Base-by-base conservation (phyloP, 2,329 filamentous ascomycete genomes). In the Neonectria ditissima region DNA sequence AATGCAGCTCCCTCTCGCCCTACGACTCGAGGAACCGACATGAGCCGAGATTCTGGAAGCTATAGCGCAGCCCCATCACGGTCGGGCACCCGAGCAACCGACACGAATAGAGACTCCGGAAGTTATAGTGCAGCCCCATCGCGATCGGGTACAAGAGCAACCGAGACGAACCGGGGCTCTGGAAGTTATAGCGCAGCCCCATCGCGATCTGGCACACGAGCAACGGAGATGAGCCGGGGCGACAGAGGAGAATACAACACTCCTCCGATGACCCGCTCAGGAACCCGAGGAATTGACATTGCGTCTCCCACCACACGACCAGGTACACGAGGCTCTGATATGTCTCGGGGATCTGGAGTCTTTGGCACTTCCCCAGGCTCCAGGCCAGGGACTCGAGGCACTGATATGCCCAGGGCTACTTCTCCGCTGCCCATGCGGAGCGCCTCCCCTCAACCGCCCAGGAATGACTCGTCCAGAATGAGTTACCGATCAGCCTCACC, bases 381-480 rank as follows among this genome's bases (percentile, higher is more conserved):
- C 24, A 85, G 89, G 13, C 85, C 89, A 3, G 80, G 82, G 13
- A 90, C 88, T 5, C 82, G 90, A 60, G 86, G 85, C 18, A 86
- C 81, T 65, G 87, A 89, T 52, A 81, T 88, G 63, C 86, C 87
- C 20, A 80, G 88, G 26, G 85, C 87, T 2, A 78, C 87, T 6
- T 95, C 92, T 8, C 93, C 93, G 30, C 88, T 87, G 26, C 88
- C 92, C 24, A 83, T 87, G 8, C 87, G 92, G 44, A 85, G 83
- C 67, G 80, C 79, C n/a, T 89, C 87, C 11, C 91, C 91, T 9
- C 83, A 88, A 30, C 90, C 90, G 3, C 81, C 80, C 18, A 81
- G 86, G 61, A 81, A 84, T 57, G 77, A 80, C 13, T 59, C 74
- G 79, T 37, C 80, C 80, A 54, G 80, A 81, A 63, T 73, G 67